Evolutionary conservation across 192 early-diverging fungal species (phyloP).

Genomic region (Diversispora eburnea): DNA sequence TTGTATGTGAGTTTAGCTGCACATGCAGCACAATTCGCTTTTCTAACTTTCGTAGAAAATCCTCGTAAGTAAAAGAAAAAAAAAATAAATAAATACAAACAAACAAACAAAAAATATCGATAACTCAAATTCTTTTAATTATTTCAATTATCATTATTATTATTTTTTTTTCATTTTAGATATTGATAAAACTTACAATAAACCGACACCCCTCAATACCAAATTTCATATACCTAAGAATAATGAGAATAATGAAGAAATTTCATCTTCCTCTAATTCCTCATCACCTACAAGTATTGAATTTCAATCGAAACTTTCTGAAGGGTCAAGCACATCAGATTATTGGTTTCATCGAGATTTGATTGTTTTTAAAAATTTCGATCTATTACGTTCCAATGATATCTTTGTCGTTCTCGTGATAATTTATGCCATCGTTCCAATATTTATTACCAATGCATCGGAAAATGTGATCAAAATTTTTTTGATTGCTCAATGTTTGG

Average conservation of each 20-base stretch:
- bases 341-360: conserved; percentile 81
- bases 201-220: conserved; percentile 39
- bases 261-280: not conserved
- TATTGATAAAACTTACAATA: conserved; percentile 62
- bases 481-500: conserved; percentile 66
- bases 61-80: conserved; percentile 57
- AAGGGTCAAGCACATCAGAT: conserved; percentile 20
- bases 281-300: conserved; percentile 8
- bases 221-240: conserved; percentile 6
- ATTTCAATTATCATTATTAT: not conserved
- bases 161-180: conserved; percentile 32
- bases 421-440: conserved; percentile 69
- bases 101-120: no score
- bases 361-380: conserved; percentile 89
- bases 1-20: conserved; percentile 85
- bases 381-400: conserved; percentile 81
- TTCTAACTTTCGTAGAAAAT: conserved; percentile 88
- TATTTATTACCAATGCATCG: conserved; percentile 42
- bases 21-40: conserved; percentile 84
- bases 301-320: no score
- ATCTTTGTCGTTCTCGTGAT: conserved; percentile 73
- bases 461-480: conserved; percentile 42
- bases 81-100: no score
- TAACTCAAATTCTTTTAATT: not conserved
- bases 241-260: conserved; percentile 5